Evolutionary conservation across 2,329 filamentous ascomycete species (phyloP).

Genomic region (Fusarium poae): DNA sequence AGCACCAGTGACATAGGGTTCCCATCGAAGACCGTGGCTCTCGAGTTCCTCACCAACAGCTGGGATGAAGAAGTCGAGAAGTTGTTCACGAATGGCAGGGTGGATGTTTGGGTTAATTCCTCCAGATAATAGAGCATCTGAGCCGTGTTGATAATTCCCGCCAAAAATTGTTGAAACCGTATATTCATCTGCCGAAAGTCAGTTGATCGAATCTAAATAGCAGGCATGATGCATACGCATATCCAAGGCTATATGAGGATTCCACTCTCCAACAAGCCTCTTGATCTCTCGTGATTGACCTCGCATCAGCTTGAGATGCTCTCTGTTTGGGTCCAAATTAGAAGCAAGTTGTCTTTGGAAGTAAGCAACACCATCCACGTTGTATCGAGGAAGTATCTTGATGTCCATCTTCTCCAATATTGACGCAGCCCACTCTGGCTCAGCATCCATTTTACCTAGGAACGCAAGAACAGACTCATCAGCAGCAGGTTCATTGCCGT

Average conservation of each 20-base stretch:
- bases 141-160: conserved; percentile 9
- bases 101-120: conserved; percentile 29
- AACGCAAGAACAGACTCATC: conserved; percentile 13
- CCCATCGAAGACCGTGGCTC: neutral
- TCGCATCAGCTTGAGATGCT: conserved; percentile 17
- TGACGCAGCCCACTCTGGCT: conserved; percentile 4
- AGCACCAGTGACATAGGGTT: conserved; percentile 18
- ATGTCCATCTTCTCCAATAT: conserved; percentile 33
- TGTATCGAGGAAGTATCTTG: conserved; percentile 23
- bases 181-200: neutral
- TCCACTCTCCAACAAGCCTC: conserved; percentile 2
- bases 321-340: conserved; percentile 19
- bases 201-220: accelerated
- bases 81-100: conserved; percentile 11
- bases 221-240: conserved; percentile 10
- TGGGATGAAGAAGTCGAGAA: conserved; percentile 20
- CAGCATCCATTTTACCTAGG: conserved; percentile 25
- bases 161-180: conserved; percentile 14
- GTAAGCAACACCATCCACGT: conserved; percentile 23
- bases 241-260: conserved; percentile 17
- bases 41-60: neutral
- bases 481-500: conserved; percentile 26
- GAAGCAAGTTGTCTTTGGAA: conserved; percentile 24
- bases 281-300: conserved; percentile 16
- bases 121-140: neutral